Evolutionary conservation across 1,284 basidiomycete species (phyloP).

Genomic region (Cerioporus squamosus): DNA sequence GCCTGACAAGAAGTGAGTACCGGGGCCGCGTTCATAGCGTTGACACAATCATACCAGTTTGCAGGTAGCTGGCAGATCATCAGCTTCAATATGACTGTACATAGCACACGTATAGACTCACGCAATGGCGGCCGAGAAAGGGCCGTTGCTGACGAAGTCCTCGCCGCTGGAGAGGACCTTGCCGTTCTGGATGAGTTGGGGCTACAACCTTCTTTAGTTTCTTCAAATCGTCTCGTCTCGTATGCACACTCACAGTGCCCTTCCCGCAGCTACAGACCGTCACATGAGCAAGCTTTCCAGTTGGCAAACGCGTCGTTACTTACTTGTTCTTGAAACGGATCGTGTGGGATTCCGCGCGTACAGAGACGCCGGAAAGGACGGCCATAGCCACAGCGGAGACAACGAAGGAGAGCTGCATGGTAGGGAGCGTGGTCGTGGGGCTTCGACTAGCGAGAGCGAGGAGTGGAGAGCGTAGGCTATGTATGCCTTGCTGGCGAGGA

Average conservation of each 20-base stretch:
- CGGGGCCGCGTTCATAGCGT: no score
- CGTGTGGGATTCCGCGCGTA: constrained; percentile 41
- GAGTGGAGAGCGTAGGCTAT: constrained; percentile 20
- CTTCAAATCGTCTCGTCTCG: neutral
- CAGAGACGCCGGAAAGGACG: constrained; percentile 30
- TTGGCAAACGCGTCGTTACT: constrained; percentile 7
- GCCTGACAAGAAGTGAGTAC: constrained; percentile 14
- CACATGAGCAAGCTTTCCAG: neutral
- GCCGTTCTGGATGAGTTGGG: constrained; percentile 37
- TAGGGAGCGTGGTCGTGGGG: constrained; percentile 23
- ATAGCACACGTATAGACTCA: constrained; percentile 23
- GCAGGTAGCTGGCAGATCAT: constrained; percentile 30
- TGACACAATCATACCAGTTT: constrained; percentile 28
- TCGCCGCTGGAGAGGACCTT: constrained; percentile 38
- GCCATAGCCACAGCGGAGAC: constrained; percentile 29
- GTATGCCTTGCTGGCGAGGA: constrained; percentile 13
- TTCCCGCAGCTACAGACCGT: constrained; percentile 38
- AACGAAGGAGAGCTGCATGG: constrained; percentile 38
- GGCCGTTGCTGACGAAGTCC: constrained; percentile 36
- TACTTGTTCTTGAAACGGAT: constrained; percentile 42
- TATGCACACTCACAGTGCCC: constrained; percentile 39
- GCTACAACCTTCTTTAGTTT: constrained; percentile 26
- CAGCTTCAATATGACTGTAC: neutral
- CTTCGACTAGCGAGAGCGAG: constrained; percentile 24
- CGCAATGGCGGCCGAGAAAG: constrained; percentile 38